phyloP scores from a whole-genome alignment of 176 grass and related monocot species.

The Cenchrus purpureus region DNA sequence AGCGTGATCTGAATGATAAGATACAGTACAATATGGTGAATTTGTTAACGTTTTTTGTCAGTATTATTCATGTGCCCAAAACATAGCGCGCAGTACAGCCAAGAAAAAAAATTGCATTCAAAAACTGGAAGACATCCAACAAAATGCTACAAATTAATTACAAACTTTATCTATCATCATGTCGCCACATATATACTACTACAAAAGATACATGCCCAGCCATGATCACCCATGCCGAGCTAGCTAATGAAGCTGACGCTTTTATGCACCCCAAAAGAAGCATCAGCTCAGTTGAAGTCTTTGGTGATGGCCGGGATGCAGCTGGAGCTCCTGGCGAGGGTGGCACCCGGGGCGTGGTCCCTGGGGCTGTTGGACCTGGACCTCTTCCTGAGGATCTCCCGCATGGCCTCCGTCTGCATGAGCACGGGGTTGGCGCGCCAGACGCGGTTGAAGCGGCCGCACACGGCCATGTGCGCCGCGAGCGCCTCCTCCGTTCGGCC shows the following conservation, averaged over 20 bases:
- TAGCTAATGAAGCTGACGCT: not conserved
- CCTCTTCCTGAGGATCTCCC: conserved; percentile 82
- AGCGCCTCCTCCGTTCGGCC: conserved; percentile 62
- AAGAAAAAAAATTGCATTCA: not conserved
- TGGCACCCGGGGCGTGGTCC: conserved; percentile 21
- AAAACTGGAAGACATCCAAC: not conserved
- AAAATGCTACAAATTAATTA: not conserved
- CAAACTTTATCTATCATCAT: not conserved
- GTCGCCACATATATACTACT: not conserved
- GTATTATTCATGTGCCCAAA: too few relatives aligned
- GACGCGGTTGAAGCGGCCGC: conserved; percentile 73
- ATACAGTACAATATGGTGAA: too few relatives aligned
- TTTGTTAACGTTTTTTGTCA: too few relatives aligned
- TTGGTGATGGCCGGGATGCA: conserved; percentile 92
- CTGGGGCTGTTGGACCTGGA: conserved; percentile 61
- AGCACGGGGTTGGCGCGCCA: conserved; percentile 77
- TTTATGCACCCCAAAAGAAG: not conserved
- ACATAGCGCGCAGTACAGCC: too few relatives aligned
- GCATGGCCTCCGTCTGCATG: conserved; percentile 89
- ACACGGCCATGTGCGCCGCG: conserved; percentile 68
- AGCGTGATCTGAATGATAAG: too few relatives aligned
- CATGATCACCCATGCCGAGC: not conserved
- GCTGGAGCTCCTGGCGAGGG: conserved; percentile 78
- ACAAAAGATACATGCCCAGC: not conserved
- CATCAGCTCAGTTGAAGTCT: conserved; percentile 33